These are phyloP conservation scores for Fusarium sp. DNA, from an alignment of 2,329 filamentous ascomycete species.

Conservation along the genomic window DNA sequence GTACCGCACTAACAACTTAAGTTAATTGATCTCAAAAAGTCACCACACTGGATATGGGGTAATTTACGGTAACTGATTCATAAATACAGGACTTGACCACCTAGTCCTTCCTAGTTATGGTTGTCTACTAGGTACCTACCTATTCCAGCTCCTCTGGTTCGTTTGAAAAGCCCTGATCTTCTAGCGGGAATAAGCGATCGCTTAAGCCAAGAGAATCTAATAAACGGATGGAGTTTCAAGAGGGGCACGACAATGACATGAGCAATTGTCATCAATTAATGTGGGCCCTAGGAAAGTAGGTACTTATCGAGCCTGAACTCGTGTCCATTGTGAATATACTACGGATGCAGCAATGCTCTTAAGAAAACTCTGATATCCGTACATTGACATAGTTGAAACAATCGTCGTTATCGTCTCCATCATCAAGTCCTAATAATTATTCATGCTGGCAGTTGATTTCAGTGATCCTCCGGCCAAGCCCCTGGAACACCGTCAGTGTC, in stretches of 20 bases:
- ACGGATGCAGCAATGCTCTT: background rate
- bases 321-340: background rate
- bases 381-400: background rate
- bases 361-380: background rate
- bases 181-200: slow-evolving; percentile 27
- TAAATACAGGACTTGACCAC: background rate
- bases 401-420: background rate
- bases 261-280: background rate
- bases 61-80: background rate
- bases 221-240: slow-evolving; percentile 13
- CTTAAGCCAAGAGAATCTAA: slow-evolving; percentile 11
- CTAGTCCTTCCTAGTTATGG: background rate
- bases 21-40: slow-evolving; percentile 5
- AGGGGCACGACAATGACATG: slow-evolving; percentile 12
- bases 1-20: slow-evolving; percentile 6
- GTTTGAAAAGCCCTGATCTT: slow-evolving; percentile 2
- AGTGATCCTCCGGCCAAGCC: slow-evolving; percentile 50
- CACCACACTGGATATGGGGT: slow-evolving; percentile 1
- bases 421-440: background rate
- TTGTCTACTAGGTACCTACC: background rate
- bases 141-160: slow-evolving; percentile 7
- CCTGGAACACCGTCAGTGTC: slow-evolving; percentile 43
- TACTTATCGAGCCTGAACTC: background rate
- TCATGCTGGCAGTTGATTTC: slow-evolving; percentile 18
- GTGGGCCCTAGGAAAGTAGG: background rate